Percentiles rank a stretch among this genome's conserved stretches.
phyloP scores from a whole-genome alignment of 768 basidiomycete genomes.

The Porpolomopsis calyptriformis region DNA sequence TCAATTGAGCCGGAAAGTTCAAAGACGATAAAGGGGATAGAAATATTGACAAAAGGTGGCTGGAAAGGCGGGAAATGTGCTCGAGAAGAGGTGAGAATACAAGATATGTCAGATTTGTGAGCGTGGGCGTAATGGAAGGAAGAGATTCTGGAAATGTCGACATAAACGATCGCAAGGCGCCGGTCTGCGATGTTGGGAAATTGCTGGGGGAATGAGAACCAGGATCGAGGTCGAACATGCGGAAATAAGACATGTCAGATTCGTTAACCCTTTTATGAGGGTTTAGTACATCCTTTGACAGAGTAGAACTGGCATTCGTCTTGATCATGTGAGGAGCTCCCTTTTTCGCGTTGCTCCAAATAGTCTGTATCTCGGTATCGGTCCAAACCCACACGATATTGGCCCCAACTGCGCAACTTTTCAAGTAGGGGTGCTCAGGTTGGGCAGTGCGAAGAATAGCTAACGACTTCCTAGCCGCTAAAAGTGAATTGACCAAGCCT shows the following conservation, averaged over 20 bases:
- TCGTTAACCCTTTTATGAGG: constrained; percentile 17
- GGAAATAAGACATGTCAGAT: constrained; percentile 37
- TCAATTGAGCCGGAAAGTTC: constrained; percentile 56
- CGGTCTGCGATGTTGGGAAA: constrained; percentile 17
- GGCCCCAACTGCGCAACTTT: constrained; percentile 13
- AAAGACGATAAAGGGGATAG: constrained; percentile 54
- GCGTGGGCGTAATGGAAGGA: constrained; percentile 54
- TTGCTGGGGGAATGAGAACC: constrained; percentile 26
- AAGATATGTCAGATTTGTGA: constrained; percentile 49
- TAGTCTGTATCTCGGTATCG: constrained; percentile 36
- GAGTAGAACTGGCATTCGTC: constrained; percentile 2
- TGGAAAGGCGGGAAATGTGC: constrained; percentile 56
- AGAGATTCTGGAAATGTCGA: constrained; percentile 45
- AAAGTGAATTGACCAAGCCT: constrained; percentile 40
- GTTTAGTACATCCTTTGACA: background rate
- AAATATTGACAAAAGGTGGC: constrained; percentile 56
- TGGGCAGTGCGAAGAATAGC: constrained; percentile 52
- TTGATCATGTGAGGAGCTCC: constrained; percentile 2
- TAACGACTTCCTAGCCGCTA: constrained; percentile 60
- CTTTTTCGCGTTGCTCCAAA: constrained; percentile 27
- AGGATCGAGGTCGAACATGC: constrained; percentile 59
- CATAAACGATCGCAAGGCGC: constrained; percentile 39
- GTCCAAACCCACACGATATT: constrained; percentile 58
- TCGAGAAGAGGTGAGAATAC: constrained; percentile 50
- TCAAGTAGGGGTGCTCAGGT: constrained; percentile 53